Evolutionary conservation across 1,284 basidiomycete species (phyloP).

Genomic region (Pisolithus thermaeus): DNA sequence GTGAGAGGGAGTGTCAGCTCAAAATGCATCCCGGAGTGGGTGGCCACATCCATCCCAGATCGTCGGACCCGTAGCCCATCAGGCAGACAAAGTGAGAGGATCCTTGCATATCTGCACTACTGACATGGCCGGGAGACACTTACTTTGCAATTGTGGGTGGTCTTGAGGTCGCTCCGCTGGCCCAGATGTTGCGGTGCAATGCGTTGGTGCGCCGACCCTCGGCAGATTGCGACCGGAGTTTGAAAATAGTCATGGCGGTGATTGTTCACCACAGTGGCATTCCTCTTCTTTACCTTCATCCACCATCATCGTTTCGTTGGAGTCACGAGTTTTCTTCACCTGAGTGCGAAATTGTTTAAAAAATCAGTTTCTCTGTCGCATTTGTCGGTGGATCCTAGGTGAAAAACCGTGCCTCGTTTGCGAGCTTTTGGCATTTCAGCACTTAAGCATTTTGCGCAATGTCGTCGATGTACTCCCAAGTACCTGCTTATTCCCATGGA

Average conservation of each 20-base stretch:
- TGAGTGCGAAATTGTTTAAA: conserved; percentile 32
- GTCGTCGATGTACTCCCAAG: conserved; percentile 44
- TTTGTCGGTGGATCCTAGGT: conserved; percentile 26
- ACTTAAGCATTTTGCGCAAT: conserved; percentile 35
- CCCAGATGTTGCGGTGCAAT: background rate
- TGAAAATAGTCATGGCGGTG: conserved; percentile 19
- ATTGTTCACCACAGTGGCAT: conserved; percentile 17
- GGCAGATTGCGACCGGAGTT: conserved; percentile 30
- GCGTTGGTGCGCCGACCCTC: conserved; percentile 6
- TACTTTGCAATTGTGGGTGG: conserved; percentile 23
- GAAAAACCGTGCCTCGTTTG: conserved; percentile 24
- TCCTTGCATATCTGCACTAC: background rate
- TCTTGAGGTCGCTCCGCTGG: conserved; percentile 20
- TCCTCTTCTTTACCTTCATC: conserved; percentile 36
- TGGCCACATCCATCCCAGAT: conserved; percentile 28
- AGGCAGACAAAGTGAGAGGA: background rate
- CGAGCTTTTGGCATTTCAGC: conserved; percentile 19
- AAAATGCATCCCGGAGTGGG: conserved; percentile 14
- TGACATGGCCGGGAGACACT: conserved; percentile 11
- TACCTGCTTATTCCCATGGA: conserved; percentile 35
- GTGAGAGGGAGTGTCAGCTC: conserved; percentile 10
- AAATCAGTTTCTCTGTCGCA: conserved; percentile 30
- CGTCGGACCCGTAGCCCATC: background rate
- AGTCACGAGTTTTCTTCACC: conserved; percentile 28
- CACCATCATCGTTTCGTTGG: conserved; percentile 43